Base-by-base conservation (phyloP, 2,329 filamentous ascomycete species). In the Fusarium coicis region DNA sequence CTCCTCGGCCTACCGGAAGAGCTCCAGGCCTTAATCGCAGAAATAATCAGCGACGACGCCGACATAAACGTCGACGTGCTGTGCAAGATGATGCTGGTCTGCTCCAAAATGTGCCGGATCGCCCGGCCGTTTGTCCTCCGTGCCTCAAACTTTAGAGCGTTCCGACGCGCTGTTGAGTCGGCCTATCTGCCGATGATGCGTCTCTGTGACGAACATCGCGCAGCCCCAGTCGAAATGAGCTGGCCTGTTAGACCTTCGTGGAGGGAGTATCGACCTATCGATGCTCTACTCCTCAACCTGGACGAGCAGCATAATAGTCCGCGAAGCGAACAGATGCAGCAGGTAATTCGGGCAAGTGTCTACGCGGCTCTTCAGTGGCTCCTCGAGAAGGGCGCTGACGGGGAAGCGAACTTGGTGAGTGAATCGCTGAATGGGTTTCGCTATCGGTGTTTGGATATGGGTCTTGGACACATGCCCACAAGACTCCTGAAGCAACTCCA, bases 281-380 rank as follows among this genome's bases (percentile, higher is more conserved):
- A 70, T 7, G 18, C 18, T 32, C 4, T 71, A 7, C 16, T 72
- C 9, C 11, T 11, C 4, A 39, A 21, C 14, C 2, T 63, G 40
- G n/a, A 43, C 16, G 34, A 39, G 44, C 28, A 15, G 7, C 9
- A n/a, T 15, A 10, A 34, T 23, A n/a, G 23, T 23, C 15, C 4
- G 14, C n/a, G 16, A 10, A 23, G 18, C 7, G 37, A 18, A 21
- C 23, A 30, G 10, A 15, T 40, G 19, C 47, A 18, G 34, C 21
- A 50, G 4, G 12, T 7, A 11, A 9, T 26, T 4, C 28, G 32
- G 49, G 42, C 7, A 32, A 18, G 4, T 21, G 19, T 42, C 30
- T 50, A 40, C 10, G 16, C 42, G 11, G 36, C 28, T n/a, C 23
- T 72, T 36, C 18, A 49, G 23, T 71, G 69, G 63, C 39, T 72